These are phyloP conservation scores for Colletotrichum sp. DNA, from an alignment of 2,329 filamentous ascomycete species.

Conservation along the genomic window DNA sequence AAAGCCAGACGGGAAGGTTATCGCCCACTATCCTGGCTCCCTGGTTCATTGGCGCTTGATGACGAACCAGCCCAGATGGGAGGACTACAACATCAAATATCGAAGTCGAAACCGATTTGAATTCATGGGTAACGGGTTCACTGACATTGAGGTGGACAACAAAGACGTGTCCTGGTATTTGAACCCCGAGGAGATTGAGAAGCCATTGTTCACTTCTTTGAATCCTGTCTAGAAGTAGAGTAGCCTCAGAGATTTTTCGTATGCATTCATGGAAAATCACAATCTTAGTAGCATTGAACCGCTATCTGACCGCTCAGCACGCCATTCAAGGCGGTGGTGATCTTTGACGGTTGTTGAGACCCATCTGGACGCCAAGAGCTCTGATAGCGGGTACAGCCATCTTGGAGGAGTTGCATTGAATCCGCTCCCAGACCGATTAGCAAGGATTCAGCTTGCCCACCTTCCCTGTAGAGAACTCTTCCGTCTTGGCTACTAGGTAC, in stretches of 20 bases:
- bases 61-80: neutral
- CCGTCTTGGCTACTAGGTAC: neutral
- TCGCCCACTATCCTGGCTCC: neutral
- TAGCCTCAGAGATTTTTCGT: neutral
- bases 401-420: neutral
- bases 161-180: neutral
- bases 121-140: constrained; percentile 1
- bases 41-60: neutral
- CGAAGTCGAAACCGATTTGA: neutral
- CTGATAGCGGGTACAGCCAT: neutral
- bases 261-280: neutral
- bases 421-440: neutral
- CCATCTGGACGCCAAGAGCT: neutral
- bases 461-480: neutral
- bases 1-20: neutral
- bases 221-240: neutral
- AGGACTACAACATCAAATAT: neutral
- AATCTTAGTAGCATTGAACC: neutral
- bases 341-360: neutral
- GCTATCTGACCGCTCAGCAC: neutral
- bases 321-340: neutral
- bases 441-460: neutral
- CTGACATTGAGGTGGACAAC: neutral
- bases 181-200: neutral
- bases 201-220: neutral